These are phyloP conservation scores for Seiridium unicorne DNA, from an alignment of 2,329 filamentous ascomycete genomes.

Conservation along the genomic window DNA sequence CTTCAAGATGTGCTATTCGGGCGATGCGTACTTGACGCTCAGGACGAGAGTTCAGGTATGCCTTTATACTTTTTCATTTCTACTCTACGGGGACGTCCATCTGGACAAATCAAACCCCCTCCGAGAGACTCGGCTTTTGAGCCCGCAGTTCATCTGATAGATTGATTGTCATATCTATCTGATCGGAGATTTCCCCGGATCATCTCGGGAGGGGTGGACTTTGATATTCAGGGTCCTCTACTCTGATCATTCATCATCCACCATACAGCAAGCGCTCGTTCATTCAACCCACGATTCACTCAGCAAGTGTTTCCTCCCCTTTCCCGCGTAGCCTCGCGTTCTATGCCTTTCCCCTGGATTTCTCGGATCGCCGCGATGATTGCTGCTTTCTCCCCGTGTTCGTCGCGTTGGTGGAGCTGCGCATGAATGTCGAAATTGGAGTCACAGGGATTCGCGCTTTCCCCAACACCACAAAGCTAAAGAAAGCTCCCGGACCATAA, in stretches of 20 bases:
- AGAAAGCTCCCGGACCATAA: slow-evolving; percentile 29
- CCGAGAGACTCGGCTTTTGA: too few species aligned
- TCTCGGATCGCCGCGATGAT: slow-evolving; percentile 12
- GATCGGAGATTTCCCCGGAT: slow-evolving; percentile 5
- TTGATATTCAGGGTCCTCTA: background rate
- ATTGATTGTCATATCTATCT: background rate
- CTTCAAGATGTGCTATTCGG: slow-evolving; percentile 98
- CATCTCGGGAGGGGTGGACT: background rate
- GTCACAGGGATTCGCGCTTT: slow-evolving; percentile 28
- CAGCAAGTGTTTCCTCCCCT: background rate
- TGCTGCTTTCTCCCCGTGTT: slow-evolving; percentile 9
- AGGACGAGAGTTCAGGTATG: slow-evolving; percentile 90
- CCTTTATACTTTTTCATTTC: slow-evolving; percentile 15
- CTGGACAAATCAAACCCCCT: too few species aligned
- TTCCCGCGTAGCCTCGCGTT: background rate
- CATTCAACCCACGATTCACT: slow-evolving; percentile 5
- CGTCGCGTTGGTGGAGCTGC: slow-evolving; percentile 29
- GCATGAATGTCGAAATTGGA: slow-evolving; percentile 27
- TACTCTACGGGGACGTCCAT: background rate
- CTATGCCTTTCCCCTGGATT: slow-evolving; percentile 7
- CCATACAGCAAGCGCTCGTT: slow-evolving; percentile 18
- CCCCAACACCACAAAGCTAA: slow-evolving; percentile 12
- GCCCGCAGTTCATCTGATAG: background rate
- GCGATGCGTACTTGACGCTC: slow-evolving; percentile 91
- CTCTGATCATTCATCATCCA: slow-evolving; percentile 2